A percentile compares a stretch with the other conserved stretches of the same genome.
Evolutionary conservation across 106 monocot genomes (phyloP).

Genomic region (Vanilla planifolia): DNA sequence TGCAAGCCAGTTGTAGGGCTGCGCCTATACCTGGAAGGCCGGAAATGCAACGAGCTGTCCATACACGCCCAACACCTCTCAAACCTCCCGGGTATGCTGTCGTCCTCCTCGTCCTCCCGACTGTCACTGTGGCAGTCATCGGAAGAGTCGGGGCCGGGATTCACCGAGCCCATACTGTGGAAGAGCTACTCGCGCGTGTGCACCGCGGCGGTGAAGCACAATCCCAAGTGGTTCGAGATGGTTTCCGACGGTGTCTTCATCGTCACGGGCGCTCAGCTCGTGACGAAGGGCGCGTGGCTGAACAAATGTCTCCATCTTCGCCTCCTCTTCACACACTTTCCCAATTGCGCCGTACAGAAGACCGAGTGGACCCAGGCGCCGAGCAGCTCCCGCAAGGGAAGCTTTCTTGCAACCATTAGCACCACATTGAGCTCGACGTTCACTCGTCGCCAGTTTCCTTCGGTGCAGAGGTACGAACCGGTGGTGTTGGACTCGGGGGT

Average conservation of each 20-base stretch:
- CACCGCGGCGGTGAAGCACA: slow-evolving; percentile 51
- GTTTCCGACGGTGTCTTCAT: slow-evolving; percentile 52
- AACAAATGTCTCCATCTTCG: slow-evolving; percentile 67
- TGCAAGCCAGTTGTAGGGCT: slow-evolving; percentile 68
- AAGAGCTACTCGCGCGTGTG: slow-evolving; percentile 60
- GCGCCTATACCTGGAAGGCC: slow-evolving; percentile 79
- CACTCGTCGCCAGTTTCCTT: slow-evolving; percentile 25
- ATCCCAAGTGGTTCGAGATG: slow-evolving; percentile 64
- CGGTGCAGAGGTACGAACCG: slow-evolving; percentile 31
- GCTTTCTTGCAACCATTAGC: slow-evolving; percentile 66
- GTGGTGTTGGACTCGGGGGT: slow-evolving; percentile 58
- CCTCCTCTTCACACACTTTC: slow-evolving; percentile 66
- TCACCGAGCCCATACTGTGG: slow-evolving; percentile 75
- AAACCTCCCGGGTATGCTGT: slow-evolving; percentile 67
- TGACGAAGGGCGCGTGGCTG: slow-evolving; percentile 67
- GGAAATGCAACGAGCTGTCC: slow-evolving; percentile 76
- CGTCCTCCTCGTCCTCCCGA: slow-evolving; percentile 19
- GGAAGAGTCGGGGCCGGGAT: slow-evolving; percentile 47
- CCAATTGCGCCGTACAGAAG: slow-evolving; percentile 54
- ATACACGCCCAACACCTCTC: slow-evolving; percentile 90
- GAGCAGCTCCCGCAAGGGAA: slow-evolving; percentile 40
- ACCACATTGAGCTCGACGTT: slow-evolving; percentile 80
- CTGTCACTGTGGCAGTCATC: slow-evolving; percentile 58
- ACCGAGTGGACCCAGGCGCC: slow-evolving; percentile 51
- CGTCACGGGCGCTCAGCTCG: slow-evolving; percentile 79